Evolutionary conservation across 108 stramenopile genomes (phyloP).

Genomic region (Pseudonitzschia multistriata): DNA sequence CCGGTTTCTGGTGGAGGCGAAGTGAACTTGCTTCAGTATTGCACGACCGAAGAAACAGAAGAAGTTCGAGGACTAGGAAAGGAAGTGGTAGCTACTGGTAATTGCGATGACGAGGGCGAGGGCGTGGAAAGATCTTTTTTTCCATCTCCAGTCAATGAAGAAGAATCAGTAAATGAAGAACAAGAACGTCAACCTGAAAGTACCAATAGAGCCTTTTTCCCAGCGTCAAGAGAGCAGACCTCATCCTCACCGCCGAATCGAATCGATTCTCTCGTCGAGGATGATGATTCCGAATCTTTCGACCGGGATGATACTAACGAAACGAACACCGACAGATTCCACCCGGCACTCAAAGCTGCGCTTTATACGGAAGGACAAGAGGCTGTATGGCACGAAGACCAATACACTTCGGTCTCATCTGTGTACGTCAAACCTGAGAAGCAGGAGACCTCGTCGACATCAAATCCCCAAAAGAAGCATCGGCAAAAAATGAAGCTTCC

Average conservation of each 20-base stretch:
- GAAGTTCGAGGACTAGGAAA: neutral
- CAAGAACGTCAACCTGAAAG: neutral
- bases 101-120: neutral
- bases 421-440: slow-evolving; percentile 21
- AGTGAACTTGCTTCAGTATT: neutral
- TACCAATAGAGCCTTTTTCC: slow-evolving; percentile 3
- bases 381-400: slow-evolving; percentile 33
- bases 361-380: slow-evolving; percentile 33
- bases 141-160: neutral
- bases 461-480: neutral
- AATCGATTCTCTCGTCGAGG: neutral
- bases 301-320: slow-evolving; percentile 4
- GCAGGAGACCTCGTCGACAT: neutral
- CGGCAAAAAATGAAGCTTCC: neutral
- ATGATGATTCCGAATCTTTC: neutral
- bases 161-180: neutral
- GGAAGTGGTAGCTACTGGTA: neutral
- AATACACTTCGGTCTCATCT: slow-evolving; percentile 20
- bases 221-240: neutral
- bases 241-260: neutral
- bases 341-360: slow-evolving; percentile 26
- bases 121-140: neutral
- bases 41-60: neutral
- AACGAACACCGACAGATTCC: neutral
- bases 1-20: neutral